phyloP scores from a whole-genome alignment of 805 yeast genomes.

The Barnettozyma vustinii region DNA sequence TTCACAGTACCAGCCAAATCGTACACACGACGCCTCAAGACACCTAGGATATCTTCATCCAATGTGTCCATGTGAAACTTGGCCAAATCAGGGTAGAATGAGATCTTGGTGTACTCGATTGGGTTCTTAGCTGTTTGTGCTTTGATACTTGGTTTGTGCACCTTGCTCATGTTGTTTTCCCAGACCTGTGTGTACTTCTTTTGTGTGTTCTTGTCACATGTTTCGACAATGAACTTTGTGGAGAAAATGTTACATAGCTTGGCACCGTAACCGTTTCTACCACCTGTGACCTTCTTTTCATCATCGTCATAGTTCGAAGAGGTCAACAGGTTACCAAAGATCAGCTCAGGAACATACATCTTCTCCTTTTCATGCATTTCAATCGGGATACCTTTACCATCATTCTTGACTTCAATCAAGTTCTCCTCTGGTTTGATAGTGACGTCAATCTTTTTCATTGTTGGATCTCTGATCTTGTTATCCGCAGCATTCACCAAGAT shows the following conservation, averaged over 20 bases:
- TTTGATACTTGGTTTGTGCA: slow-evolving; percentile 69
- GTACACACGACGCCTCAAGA: slow-evolving; percentile 87
- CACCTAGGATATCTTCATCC: slow-evolving; percentile 79
- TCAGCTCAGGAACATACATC: slow-evolving; percentile 91
- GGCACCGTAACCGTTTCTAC: slow-evolving; percentile 98
- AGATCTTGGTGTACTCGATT: slow-evolving; percentile 77
- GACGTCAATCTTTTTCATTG: slow-evolving; percentile 85
- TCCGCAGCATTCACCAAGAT: slow-evolving; percentile 98
- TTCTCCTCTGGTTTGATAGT: slow-evolving; percentile 70
- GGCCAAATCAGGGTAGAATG: slow-evolving; percentile 81
- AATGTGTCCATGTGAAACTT: slow-evolving; percentile 81
- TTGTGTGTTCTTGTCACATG: slow-evolving; percentile 68
- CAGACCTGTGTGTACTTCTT: slow-evolving; percentile 75
- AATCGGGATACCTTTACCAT: slow-evolving; percentile 92
- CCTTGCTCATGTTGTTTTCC: slow-evolving; percentile 78
- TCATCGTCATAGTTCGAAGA: slow-evolving; percentile 95
- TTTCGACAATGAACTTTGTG: slow-evolving; percentile 78
- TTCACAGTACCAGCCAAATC: slow-evolving; percentile 92
- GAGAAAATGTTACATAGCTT: slow-evolving; percentile 95
- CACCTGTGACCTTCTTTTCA: slow-evolving; percentile 94
- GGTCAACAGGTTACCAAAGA: slow-evolving; percentile 90
- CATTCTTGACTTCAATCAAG: slow-evolving; percentile 76
- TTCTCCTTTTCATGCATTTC: slow-evolving; percentile 90
- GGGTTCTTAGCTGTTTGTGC: slow-evolving; percentile 36
- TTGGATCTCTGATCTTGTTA: slow-evolving; percentile 90